These are phyloP conservation scores for Papilionanthe hybrid DNA, from an alignment of 116 monocot species.

Conservation along the genomic window DNA sequence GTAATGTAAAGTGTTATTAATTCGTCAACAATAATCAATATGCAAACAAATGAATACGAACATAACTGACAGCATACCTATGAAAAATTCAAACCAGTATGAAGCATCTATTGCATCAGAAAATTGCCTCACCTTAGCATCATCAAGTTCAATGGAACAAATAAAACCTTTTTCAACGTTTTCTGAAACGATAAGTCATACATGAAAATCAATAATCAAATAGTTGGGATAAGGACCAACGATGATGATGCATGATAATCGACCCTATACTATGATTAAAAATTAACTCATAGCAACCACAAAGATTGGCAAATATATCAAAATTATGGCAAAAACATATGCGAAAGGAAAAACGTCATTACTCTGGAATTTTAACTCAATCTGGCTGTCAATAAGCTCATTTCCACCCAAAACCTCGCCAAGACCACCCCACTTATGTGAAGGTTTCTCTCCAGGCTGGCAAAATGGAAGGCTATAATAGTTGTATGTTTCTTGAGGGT, in stretches of 20 bases:
- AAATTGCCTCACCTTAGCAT: constrained; percentile 62
- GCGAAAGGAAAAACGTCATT: constrained; percentile 12
- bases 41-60: background rate
- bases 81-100: constrained; percentile 96
- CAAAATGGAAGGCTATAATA: constrained; percentile 95
- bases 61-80: constrained; percentile 48
- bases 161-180: constrained; percentile 61
- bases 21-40: background rate
- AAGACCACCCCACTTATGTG: constrained; percentile 88
- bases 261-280: background rate
- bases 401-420: constrained; percentile 96
- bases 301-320: too few relatives aligned
- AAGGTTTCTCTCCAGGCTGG: constrained; percentile 48
- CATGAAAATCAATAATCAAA: background rate
- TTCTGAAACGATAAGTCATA: constrained; percentile 29
- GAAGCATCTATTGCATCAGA: constrained; percentile 70
- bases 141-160: constrained; percentile 73
- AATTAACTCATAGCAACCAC: background rate
- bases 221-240: too few relatives aligned
- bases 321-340: background rate
- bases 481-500: constrained; percentile 97
- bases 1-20: background rate
- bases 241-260: background rate
- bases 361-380: constrained; percentile 78
- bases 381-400: constrained; percentile 91